phyloP scores from a whole-genome alignment of 2,329 filamentous ascomycete genomes.

The Aspergillus eucalypticola region DNA sequence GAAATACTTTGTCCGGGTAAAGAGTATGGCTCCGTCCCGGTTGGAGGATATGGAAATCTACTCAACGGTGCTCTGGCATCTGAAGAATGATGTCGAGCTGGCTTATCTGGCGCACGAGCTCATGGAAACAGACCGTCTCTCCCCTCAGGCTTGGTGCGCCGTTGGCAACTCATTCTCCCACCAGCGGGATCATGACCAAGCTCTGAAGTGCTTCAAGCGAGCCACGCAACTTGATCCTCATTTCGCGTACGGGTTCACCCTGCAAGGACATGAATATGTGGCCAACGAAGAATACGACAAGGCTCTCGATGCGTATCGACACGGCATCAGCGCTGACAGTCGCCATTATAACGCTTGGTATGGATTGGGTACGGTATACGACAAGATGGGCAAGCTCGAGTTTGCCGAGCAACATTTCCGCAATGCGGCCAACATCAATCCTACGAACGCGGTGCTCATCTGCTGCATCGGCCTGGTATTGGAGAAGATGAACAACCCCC shows the following conservation, averaged over 20 bases:
- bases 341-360: slow-evolving; percentile 99
- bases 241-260: slow-evolving; percentile 92
- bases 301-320: slow-evolving; percentile 81
- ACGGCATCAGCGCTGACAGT: slow-evolving; percentile 79
- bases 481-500: slow-evolving; percentile 82
- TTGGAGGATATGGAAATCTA: slow-evolving; percentile 97
- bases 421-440: slow-evolving; percentile 84
- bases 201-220: slow-evolving; percentile 88
- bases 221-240: slow-evolving; percentile 86
- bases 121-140: slow-evolving; percentile 81
- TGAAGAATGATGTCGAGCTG: slow-evolving; percentile 87
- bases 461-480: slow-evolving; percentile 89
- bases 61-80: slow-evolving; percentile 97
- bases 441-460: slow-evolving; percentile 86
- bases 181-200: slow-evolving; percentile 89
- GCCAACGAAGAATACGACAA: slow-evolving; percentile 97
- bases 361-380: slow-evolving; percentile 76
- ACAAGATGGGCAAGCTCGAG: slow-evolving; percentile 86
- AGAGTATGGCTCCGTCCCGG: slow-evolving; percentile 75
- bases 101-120: slow-evolving; percentile 91
- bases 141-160: slow-evolving; percentile 93
- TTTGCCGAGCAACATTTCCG: slow-evolving; percentile 91
- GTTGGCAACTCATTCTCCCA: slow-evolving; percentile 94
- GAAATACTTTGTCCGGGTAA: slow-evolving; percentile 77
- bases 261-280: slow-evolving; percentile 95